phyloP scores from a whole-genome alignment of 225 moss, liverwort and hornwort species.

The Rhytidiadelphus loreus region DNA sequence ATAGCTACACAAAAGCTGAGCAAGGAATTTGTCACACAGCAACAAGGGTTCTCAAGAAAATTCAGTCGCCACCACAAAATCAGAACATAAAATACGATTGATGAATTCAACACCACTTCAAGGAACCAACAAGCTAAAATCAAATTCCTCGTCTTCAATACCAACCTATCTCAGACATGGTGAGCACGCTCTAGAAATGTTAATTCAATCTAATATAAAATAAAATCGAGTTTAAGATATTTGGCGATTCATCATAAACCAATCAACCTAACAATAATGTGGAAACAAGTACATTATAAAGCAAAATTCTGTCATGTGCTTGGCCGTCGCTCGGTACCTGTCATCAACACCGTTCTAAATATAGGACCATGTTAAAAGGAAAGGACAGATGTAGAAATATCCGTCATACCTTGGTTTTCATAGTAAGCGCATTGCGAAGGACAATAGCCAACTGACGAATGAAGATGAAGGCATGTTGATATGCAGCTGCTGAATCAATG shows the following conservation, averaged over 20 bases:
- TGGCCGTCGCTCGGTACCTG: not conserved
- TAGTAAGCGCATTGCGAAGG: constrained; percentile 72
- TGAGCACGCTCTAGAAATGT: not conserved
- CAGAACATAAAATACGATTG: not conserved
- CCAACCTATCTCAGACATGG: not conserved
- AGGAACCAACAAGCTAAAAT: not conserved
- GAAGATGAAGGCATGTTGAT: constrained; percentile 86
- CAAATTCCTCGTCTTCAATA: not conserved
- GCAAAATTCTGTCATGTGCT: not conserved
- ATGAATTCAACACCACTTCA: not conserved
- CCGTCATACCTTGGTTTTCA: constrained; percentile 74
- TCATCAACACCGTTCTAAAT: not conserved
- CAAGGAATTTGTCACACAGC: not conserved
- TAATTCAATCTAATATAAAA: not conserved
- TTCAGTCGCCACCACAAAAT: not conserved
- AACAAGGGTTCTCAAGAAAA: not conserved
- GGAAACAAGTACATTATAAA: not conserved
- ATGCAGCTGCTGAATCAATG: constrained; percentile 66
- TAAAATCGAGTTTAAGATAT: not conserved
- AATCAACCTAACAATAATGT: not conserved
- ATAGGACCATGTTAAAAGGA: not conserved
- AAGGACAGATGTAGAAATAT: not conserved
- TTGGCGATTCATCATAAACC: not conserved
- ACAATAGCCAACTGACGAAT: constrained; percentile 87
- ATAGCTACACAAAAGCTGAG: not conserved